phyloP scores from a whole-genome alignment of 2,329 filamentous ascomycete genomes.

The Alternaria triticina region DNA sequence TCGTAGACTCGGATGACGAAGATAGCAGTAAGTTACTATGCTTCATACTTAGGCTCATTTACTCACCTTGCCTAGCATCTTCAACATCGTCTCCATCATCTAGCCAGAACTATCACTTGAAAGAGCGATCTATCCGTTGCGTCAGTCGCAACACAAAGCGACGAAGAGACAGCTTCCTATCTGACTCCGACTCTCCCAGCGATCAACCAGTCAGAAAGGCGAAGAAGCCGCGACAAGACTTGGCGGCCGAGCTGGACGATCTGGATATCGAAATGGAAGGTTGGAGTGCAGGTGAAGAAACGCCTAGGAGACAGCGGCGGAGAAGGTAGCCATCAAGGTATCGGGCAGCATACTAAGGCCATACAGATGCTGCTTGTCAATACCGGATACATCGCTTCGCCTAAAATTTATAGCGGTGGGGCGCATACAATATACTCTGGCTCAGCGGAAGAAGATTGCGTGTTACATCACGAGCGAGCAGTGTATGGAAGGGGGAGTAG shows the following conservation, averaged over 20 bases:
- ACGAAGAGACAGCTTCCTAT: background rate
- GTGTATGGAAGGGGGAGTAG: too few species aligned
- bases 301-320: background rate
- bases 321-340: too few species aligned
- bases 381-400: too few species aligned
- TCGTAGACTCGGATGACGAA: background rate
- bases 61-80: background rate
- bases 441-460: too few species aligned
- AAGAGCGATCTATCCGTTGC: background rate
- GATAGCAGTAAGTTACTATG: background rate
- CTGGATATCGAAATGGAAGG: constrained; percentile 3
- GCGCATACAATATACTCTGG: too few species aligned
- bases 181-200: background rate
- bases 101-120: background rate
- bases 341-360: too few species aligned
- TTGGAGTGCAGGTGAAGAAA: background rate
- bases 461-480: too few species aligned
- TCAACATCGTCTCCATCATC: background rate
- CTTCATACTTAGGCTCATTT: background rate
- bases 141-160: background rate
- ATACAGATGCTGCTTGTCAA: too few species aligned
- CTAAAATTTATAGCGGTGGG: too few species aligned
- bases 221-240: background rate
- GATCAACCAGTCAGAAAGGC: background rate
- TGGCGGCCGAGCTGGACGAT: background rate